Conservation (phyloP, 2,329 filamentous ascomycete genomes). For the Pseudogymnoascus sp. region DNA sequence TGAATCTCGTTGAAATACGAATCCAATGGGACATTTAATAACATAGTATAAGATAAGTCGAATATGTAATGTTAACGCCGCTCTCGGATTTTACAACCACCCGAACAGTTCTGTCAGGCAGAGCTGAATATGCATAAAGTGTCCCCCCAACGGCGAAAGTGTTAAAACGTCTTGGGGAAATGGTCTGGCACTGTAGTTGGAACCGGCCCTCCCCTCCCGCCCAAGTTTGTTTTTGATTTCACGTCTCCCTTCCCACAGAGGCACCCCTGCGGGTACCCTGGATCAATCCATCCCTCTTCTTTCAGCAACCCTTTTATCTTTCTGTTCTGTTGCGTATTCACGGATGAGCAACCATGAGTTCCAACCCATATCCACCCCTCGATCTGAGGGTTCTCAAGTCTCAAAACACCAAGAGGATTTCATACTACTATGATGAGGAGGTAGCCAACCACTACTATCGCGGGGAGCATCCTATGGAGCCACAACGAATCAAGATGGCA, state of each 20-base stretch:
- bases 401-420: conserved; percentile 63
- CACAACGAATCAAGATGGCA: conserved; percentile 86
- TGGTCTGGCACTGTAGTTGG: background rate
- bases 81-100: background rate
- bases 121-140: background rate
- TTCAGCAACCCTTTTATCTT: background rate
- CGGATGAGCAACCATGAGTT: background rate
- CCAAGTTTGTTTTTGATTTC: background rate
- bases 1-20: background rate
- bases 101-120: background rate
- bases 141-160: background rate
- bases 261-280: background rate
- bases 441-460: conserved; percentile 98
- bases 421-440: conserved; percentile 97
- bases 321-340: background rate
- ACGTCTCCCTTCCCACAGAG: too few relatives aligned
- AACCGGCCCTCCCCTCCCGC: background rate
- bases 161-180: too few relatives aligned
- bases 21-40: background rate
- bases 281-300: background rate
- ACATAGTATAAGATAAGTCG: too few relatives aligned
- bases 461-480: conserved; percentile 98
- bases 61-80: background rate
- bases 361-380: background rate
- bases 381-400: background rate